These are phyloP conservation scores for Aureoboletus auriporus DNA, from an alignment of 768 basidiomycete species.

Conservation along the genomic window DNA sequence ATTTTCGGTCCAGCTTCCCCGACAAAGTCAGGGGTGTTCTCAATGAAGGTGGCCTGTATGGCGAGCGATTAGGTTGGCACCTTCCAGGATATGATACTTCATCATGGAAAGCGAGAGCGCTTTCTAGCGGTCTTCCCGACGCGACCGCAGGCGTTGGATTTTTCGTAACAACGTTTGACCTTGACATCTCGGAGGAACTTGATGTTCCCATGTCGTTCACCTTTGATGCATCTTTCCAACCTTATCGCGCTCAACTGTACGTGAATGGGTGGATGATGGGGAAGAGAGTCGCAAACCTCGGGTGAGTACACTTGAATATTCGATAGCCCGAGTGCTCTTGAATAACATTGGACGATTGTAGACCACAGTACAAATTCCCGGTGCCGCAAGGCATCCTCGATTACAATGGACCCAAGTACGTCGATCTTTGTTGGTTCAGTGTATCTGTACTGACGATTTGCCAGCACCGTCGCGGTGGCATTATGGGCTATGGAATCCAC, in stretches of 20 bases:
- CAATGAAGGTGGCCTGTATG: constrained; percentile 70
- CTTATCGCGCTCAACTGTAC: constrained; percentile 70
- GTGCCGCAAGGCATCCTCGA: constrained; percentile 79
- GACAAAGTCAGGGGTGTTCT: constrained; percentile 69
- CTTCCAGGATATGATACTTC: constrained; percentile 66
- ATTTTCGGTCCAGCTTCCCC: constrained; percentile 48
- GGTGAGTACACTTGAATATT: constrained; percentile 36
- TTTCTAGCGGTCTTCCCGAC: constrained; percentile 55
- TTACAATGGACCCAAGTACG: constrained; percentile 66
- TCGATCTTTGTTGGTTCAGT: neutral
- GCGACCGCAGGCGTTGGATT: constrained; percentile 70
- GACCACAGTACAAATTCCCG: constrained; percentile 78
- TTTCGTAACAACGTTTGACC: constrained; percentile 70
- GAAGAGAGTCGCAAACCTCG: constrained; percentile 67
- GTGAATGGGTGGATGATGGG: constrained; percentile 93
- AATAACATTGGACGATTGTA: constrained; percentile 22
- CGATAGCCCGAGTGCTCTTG: neutral
- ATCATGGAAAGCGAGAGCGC: constrained; percentile 53
- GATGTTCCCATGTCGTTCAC: constrained; percentile 72
- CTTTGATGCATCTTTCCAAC: constrained; percentile 59
- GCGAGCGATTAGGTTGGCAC: constrained; percentile 74
- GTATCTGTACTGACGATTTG: constrained; percentile 1
- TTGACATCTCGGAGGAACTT: constrained; percentile 53
- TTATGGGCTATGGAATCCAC: constrained; percentile 62
- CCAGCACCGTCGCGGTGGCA: constrained; percentile 56